Evolutionary conservation across 257 asterid species (phyloP), one percentile per base, ranked within the genome.

Genomic region (Craterostigma plantagineum): DNA sequence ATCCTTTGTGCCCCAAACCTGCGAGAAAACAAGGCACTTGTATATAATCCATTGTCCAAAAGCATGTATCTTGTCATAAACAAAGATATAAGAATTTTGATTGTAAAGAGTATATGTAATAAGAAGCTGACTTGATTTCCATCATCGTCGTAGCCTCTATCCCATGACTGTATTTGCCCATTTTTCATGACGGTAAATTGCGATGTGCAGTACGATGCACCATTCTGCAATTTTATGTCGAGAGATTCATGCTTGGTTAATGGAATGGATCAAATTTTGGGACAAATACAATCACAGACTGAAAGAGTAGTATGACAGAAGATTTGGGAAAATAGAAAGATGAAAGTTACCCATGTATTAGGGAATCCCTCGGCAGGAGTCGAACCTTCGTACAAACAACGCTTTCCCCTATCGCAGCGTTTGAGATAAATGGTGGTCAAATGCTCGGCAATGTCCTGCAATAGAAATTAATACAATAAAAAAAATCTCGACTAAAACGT

Each of bases 361-460:
- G 97, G 93, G 59, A 73, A 82, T 43, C 92, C 97, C 46, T 81
- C 84, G 4, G 80, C 43, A 35, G 93, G 91, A 35, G 92, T 81
- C 55, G 95, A 78, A 52, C 93, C 95, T 78, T 86, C 93, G 47
- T 86, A 86, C 52, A 81, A 61, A 63, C 94, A 85, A 10, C 95
- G 93, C 43, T 76, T 86, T 14, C 97, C 95, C 38, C 97, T 71
- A 42, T 78, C 93, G 59, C 94, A 78, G 12, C 90, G 92, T 55
- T 70, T 76, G 49, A 90, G 70, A 70, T 77, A 54, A 45, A 83
- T 68, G 48, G 94, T 77, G 52, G 92, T 83, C 72, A 90, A 70
- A 58, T 90, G 99, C 71, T 90, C 99, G 10, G 94, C 95, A 65
- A 90, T 72, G 54, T 90, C 99, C 99, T 90, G 84, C 56, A 54